Percentiles rank a stretch among this genome's conserved stretches.
phyloP scores from a whole-genome alignment of 2,329 filamentous ascomycete species.

The Graphiopsis chlorocephala region DNA sequence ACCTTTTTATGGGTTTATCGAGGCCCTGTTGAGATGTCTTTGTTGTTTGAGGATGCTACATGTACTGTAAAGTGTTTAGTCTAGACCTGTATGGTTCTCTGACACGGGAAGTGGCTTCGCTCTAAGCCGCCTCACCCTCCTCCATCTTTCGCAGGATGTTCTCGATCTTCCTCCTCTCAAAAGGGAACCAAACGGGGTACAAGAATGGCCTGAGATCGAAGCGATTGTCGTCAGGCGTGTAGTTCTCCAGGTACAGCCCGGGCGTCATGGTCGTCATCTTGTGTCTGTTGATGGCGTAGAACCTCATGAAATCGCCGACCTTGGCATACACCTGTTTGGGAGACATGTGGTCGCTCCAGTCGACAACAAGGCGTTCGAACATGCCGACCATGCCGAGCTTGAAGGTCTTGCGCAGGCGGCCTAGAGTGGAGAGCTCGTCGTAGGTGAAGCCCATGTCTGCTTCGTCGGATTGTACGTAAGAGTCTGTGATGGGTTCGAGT shows the following conservation, averaged over 20 bases:
- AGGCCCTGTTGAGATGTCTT: background rate
- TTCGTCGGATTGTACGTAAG: conserved; percentile 59
- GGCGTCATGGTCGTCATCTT: conserved; percentile 63
- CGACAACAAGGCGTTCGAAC: conserved; percentile 52
- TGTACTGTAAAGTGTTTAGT: background rate
- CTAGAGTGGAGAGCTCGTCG: conserved; percentile 53
- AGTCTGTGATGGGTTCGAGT: conserved; percentile 62
- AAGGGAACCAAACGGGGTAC: conserved; percentile 47
- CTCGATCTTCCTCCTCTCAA: conserved; percentile 51
- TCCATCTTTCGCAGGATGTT: conserved; percentile 45
- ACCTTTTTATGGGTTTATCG: no score
- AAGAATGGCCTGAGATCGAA: conserved; percentile 58
- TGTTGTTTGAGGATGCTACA: background rate
- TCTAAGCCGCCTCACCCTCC: conserved; percentile 22
- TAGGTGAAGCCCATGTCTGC: conserved; percentile 55
- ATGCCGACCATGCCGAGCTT: conserved; percentile 56
- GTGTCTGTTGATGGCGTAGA: conserved; percentile 63
- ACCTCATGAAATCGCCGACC: conserved; percentile 51
- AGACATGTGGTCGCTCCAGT: conserved; percentile 44
- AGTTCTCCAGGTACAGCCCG: conserved; percentile 52
- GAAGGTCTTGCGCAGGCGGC: conserved; percentile 53
- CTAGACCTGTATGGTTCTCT: background rate
- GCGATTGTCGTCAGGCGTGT: conserved; percentile 51
- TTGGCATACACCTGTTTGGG: conserved; percentile 36
- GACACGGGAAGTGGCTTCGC: background rate